A percentile compares a stretch with the other conserved stretches of the same genome.
Evolutionary conservation across 306 rosid species (phyloP).

Genomic region (Cucurbita maxima): DNA sequence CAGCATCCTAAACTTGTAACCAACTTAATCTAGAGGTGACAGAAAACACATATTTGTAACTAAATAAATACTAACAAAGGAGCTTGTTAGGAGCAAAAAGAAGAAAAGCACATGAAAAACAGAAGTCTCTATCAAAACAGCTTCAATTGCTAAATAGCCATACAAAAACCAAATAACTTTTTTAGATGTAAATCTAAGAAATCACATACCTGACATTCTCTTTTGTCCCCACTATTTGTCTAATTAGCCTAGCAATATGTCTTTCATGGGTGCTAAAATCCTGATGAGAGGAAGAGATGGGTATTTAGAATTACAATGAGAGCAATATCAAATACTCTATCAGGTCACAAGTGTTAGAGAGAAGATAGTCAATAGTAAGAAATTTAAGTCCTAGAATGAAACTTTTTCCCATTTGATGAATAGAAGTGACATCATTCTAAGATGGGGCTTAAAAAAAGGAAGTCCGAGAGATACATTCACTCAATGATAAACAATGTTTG

Average conservation of each 20-base stretch:
- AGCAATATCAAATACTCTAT: slow-evolving; percentile 2
- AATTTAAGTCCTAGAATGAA: neutral
- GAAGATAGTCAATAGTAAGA: neutral
- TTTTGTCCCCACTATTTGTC: slow-evolving; percentile 50
- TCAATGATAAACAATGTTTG: neutral
- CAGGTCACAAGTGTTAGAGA: neutral
- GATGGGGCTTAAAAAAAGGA: neutral
- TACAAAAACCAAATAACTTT: neutral
- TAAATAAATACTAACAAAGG: neutral
- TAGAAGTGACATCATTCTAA: neutral
- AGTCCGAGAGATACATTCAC: neutral
- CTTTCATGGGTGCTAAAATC: slow-evolving; percentile 45
- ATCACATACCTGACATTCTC: slow-evolving; percentile 50
- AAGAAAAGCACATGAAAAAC: neutral
- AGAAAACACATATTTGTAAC: neutral
- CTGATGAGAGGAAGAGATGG: slow-evolving; percentile 14
- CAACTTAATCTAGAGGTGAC: neutral
- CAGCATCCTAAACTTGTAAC: too few relatives aligned
- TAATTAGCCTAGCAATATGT: slow-evolving; percentile 44
- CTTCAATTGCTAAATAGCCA: neutral
- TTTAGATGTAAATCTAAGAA: neutral
- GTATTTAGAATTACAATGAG: neutral
- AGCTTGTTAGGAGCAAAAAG: neutral
- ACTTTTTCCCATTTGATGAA: neutral
- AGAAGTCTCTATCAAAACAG: neutral